Conservation (phyloP, 805 yeast species). For the Candida sphagnicola region DNA sequence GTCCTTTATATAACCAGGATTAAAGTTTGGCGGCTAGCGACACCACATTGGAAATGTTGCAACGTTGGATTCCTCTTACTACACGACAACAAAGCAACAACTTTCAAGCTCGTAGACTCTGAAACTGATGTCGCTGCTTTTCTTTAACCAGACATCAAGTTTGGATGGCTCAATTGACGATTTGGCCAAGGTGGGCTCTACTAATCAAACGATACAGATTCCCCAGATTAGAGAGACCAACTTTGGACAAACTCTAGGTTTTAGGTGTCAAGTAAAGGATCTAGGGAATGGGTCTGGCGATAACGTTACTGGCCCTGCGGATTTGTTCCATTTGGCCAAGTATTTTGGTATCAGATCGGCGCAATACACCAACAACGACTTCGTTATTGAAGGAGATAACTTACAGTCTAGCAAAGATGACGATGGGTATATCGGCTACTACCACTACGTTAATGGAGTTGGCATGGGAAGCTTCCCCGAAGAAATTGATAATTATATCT, state of each 20-base stretch:
- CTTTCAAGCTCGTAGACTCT: background rate
- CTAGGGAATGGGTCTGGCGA: constrained; percentile 8
- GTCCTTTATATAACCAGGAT: no score
- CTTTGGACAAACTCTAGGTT: constrained; percentile 26
- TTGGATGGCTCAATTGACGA: background rate
- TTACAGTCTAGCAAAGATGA: constrained; percentile 17
- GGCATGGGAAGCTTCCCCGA: constrained; percentile 14
- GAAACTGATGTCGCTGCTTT: constrained; percentile 1
- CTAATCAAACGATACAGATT: background rate
- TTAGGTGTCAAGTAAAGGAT: constrained; percentile 20
- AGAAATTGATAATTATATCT: constrained; percentile 27
- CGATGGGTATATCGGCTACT: constrained; percentile 38
- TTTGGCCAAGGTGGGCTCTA: background rate
- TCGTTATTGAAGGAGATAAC: constrained; percentile 11
- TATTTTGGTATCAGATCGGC: constrained; percentile 28
- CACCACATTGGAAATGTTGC: no score
- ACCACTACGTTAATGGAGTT: constrained; percentile 37
- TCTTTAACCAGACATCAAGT: background rate
- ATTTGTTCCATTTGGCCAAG: constrained; percentile 35
- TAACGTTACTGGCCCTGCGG: constrained; percentile 30
- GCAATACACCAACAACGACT: constrained; percentile 24
- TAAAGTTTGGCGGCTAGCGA: no score
- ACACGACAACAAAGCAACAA: background rate
- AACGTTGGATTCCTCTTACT: background rate
- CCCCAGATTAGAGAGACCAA: constrained; percentile 25